Evolutionary conservation across 306 rosid genomes (phyloP), one percentile per base, ranked within the genome.

Genomic region (Gleditsia sinensis): DNA sequence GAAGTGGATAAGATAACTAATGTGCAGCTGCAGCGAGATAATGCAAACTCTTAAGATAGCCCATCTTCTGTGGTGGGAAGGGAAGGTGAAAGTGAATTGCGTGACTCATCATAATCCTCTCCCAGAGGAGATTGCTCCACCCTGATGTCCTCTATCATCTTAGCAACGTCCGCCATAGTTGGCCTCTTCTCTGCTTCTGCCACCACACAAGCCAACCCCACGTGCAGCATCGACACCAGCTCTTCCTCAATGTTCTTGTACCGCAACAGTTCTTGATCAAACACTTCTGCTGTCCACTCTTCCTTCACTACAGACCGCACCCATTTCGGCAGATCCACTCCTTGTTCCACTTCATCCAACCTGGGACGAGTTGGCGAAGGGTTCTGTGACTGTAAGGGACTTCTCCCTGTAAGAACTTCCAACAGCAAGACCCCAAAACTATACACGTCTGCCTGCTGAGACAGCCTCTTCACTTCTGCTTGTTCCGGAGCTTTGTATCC

Each of bases 271-370:
- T 95, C 99, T 19, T 88, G 96, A 73, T 95, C 99, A 62, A 95
- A 95, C 82, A 95, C 99, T 74, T 95, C 99, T 0, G 91, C 98
- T 0, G 99, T 95, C 99, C 99, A 95, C 85, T 95, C 99, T 80
- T 95, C 99, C 82, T 82, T 92, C 81, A 92, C 99, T 6, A 95
- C 97, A 0, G 98, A 95, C 0, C 96, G 84, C 27, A 92, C 98
- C 99, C 99, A 95, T 69, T 90, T 90, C 0, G 97, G 97, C 28
- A 95, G 92, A 67, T 95, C 99, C 65, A 84, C 82, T 0, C 56
- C 60, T 6, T 72, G 83, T 30, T 88, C 97, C 53, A 87, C 89
- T 17, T 87, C 90, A 6, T 73, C 91, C 16, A 69, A 19, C 0
- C 78, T 77, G 1, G 86, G 79, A 39, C 73, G 78, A 21, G 87